These are phyloP conservation scores for Eutypa lata DNA, from an alignment of 2,329 filamentous ascomycete genomes.

Conservation along the genomic window DNA sequence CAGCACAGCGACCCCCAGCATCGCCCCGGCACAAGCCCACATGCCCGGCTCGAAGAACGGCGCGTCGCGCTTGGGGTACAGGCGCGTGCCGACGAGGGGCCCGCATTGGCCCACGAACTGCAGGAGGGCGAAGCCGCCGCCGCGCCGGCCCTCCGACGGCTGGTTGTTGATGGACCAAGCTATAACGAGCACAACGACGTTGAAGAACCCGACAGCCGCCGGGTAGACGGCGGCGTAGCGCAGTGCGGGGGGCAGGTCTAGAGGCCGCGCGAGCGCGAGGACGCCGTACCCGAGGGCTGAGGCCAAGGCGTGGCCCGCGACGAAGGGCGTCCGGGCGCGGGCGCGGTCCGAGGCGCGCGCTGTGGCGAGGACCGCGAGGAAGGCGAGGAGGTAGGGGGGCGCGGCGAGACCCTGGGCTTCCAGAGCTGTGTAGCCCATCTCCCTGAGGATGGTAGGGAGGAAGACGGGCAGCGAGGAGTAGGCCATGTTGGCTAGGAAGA, in stretches of 20 bases:
- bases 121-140: constrained; percentile 74
- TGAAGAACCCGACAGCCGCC: constrained; percentile 78
- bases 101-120: constrained; percentile 81
- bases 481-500: constrained; percentile 84
- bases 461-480: constrained; percentile 88
- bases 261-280: constrained; percentile 55
- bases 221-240: constrained; percentile 78
- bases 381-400: constrained; percentile 77
- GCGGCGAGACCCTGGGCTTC: constrained; percentile 75
- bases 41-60: constrained; percentile 53
- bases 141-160: constrained; percentile 63
- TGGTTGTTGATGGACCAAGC: constrained; percentile 91
- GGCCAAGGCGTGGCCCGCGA: constrained; percentile 66
- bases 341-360: constrained; percentile 68
- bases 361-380: constrained; percentile 67
- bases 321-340: constrained; percentile 59
- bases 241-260: constrained; percentile 41
- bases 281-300: constrained; percentile 60
- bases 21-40: too few relatives aligned
- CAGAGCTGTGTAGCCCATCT: constrained; percentile 69
- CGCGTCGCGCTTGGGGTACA: constrained; percentile 59
- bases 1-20: too few relatives aligned
- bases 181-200: constrained; percentile 78
- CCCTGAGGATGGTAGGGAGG: constrained; percentile 73
- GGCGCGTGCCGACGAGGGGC: constrained; percentile 64